These are phyloP conservation scores for Phytophthora capsici DNA, from an alignment of 352 stramenopile genomes.

Conservation along the genomic window DNA sequence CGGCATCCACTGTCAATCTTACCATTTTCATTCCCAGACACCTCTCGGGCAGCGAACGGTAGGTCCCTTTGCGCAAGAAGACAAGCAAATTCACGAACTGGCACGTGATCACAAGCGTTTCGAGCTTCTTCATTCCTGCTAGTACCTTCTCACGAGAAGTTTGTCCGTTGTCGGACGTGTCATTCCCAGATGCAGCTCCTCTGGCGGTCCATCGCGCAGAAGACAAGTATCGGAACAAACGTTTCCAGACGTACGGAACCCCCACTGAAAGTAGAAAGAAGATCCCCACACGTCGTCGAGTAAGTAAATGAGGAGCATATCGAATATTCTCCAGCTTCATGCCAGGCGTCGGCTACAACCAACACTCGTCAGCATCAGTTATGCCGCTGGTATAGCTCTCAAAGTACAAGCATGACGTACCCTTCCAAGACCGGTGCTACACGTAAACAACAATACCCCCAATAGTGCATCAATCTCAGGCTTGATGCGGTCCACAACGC, in stretches of 20 bases:
- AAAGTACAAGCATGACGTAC: conserved; percentile 36
- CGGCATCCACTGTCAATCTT: conserved; percentile 10
- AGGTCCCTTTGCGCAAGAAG: conserved; percentile 77
- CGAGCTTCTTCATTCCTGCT: conserved; percentile 70
- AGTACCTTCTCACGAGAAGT: conserved; percentile 42
- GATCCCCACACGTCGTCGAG: conserved; percentile 47
- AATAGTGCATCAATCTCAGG: conserved; percentile 77
- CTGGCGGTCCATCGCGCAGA: conserved; percentile 50
- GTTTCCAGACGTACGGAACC: conserved; percentile 82
- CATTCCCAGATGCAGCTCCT: not conserved
- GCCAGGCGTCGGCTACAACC: conserved; percentile 68
- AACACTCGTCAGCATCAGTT: conserved; percentile 10
- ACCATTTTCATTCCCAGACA: conserved; percentile 78
- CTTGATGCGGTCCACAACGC: conserved; percentile 67
- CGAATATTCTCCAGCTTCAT: conserved; percentile 88
- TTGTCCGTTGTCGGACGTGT: conserved; percentile 7
- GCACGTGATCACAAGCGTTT: conserved; percentile 69
- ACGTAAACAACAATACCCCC: conserved; percentile 61
- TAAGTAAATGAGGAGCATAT: conserved; percentile 58
- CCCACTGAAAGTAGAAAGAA: conserved; percentile 80
- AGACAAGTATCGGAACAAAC: conserved; percentile 65
- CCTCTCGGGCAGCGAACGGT: conserved; percentile 76
- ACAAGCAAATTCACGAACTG: conserved; percentile 77
- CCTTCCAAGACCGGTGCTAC: conserved; percentile 65
- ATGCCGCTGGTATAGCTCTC: not conserved